Conservation (phyloP, 2,329 filamentous ascomycete species). For the Cryphonectria carpinicola region DNA sequence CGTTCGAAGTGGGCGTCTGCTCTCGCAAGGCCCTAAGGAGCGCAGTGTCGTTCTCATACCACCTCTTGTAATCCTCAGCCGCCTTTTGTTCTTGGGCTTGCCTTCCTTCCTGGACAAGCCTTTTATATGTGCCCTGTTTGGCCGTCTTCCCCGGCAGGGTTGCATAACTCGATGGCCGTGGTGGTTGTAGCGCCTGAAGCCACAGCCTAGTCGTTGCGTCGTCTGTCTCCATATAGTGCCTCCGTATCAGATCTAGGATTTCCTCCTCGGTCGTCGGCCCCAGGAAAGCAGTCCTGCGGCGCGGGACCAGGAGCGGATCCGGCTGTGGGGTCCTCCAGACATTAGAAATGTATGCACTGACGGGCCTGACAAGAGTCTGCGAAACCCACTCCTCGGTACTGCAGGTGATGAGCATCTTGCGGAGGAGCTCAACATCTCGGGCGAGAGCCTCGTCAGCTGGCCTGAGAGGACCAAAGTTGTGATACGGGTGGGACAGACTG, state of each 20-base stretch:
- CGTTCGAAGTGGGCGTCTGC: neutral
- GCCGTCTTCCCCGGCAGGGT: constrained; percentile 12
- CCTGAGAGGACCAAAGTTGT: constrained; percentile 31
- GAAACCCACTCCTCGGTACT: constrained; percentile 13
- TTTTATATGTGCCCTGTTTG: neutral
- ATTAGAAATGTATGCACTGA: neutral
- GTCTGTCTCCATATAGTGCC: constrained; percentile 34
- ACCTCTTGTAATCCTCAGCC: constrained; percentile 16
- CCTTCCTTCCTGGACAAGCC: constrained; percentile 7
- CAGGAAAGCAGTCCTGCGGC: no score
- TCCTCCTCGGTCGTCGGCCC: constrained; percentile 24
- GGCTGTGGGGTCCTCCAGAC: neutral
- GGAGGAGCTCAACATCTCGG: constrained; percentile 36
- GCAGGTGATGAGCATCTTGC: constrained; percentile 34
- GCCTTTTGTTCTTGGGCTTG: neutral
- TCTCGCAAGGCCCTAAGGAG: constrained; percentile 9
- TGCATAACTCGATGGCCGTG: constrained; percentile 12
- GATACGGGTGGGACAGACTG: neutral
- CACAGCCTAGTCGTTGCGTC: constrained; percentile 29
- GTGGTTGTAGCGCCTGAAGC: constrained; percentile 24
- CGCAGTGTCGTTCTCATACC: constrained; percentile 16
- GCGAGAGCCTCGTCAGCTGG: constrained; percentile 33
- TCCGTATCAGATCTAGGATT: constrained; percentile 32
- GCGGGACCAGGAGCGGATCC: neutral
- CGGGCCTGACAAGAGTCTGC: constrained; percentile 3